A percentile compares a stretch with the other conserved stretches of the same genome.
phyloP scores from a whole-genome alignment of 768 basidiomycete genomes.

The Lentinula edodes region DNA sequence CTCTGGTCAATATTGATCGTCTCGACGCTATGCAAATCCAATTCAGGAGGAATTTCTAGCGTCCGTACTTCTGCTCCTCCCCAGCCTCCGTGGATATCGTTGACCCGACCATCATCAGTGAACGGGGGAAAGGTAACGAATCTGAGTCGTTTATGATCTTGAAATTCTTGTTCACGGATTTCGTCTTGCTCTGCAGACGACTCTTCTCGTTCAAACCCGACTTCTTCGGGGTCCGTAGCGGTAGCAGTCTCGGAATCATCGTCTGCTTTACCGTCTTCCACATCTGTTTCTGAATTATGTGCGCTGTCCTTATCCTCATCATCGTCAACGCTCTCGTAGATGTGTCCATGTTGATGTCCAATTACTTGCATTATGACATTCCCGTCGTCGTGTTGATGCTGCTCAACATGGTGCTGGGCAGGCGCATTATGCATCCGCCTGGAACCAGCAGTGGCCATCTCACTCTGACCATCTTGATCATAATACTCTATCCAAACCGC shows the following conservation, averaged over 20 bases:
- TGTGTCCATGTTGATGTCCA: neutral
- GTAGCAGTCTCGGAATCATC: conserved; percentile 8
- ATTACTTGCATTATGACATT: neutral
- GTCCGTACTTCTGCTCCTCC: conserved; percentile 47
- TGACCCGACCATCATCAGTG: conserved; percentile 23
- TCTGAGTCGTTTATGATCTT: conserved; percentile 48
- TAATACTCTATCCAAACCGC: conserved; percentile 75
- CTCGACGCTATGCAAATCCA: conserved; percentile 62
- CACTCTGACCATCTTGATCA: conserved; percentile 23
- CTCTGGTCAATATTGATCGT: conserved; percentile 77
- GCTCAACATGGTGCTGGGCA: neutral
- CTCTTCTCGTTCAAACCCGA: conserved; percentile 15
- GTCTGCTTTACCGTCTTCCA: conserved; percentile 5
- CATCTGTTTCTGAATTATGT: neutral
- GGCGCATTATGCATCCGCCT: neutral
- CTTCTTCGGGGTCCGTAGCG: neutral
- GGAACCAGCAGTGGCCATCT: neutral
- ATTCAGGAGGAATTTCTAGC: conserved; percentile 56
- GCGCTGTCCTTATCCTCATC: neutral
- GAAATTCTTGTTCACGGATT: conserved; percentile 8
- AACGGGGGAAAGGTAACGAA: conserved; percentile 70
- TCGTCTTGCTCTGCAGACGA: conserved; percentile 16
- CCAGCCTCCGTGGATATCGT: conserved; percentile 16
- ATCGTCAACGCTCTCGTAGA: neutral
- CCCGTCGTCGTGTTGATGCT: neutral